Base-by-base conservation (phyloP, 1,139 yeast genomes). In the Nakaseomyces uthaithaninus region DNA sequence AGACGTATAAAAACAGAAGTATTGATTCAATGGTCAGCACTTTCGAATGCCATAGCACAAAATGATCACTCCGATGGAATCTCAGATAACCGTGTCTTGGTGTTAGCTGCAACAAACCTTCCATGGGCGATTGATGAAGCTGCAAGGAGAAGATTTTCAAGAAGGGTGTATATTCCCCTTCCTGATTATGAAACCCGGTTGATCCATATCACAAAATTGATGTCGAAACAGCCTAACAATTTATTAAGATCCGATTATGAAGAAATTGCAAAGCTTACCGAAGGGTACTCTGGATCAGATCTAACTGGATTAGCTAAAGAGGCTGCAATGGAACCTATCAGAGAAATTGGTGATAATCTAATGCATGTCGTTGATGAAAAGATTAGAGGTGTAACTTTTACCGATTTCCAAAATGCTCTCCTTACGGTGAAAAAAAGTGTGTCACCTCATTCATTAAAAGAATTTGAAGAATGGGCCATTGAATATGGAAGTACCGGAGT, bases 41-140 rank as follows among this genome's bases (percentile, higher is more conserved):
- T 76, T 20, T 72, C 79, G 19, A 69, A 75, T 38, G 77, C 81
- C 0, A 75, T 77, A 2, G 72, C 76, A 0, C 53, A 54, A 11
- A 46, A 45, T 62, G 60, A 55, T 22, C 38, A 39, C 10, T 43
- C 42, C 9, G 47, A 42, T 2, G 33, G 33, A 9, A 20, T 23
- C 12, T 35, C 44, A 17, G 59, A 52, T 37, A 65, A 64, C 39
- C 62, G 80, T 39, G 82, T 77, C 0, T 63, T 77, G 22, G 76
- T 77, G 7, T 55, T 77, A 25, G 82, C 80, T 3, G 82, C 83
- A 1, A 77, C 83, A 2, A 77, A 76, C 52, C 57, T 76, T 41
- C 84, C 84, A 1, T 77, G 84, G 84, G 69, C 75, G 11, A 76
- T 77, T 46, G 83, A 77, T 57, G 82, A 76, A 47, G 82, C 82